Conservation (phyloP, 352 stramenopile genomes). For the Globisporangium splendens region DNA sequence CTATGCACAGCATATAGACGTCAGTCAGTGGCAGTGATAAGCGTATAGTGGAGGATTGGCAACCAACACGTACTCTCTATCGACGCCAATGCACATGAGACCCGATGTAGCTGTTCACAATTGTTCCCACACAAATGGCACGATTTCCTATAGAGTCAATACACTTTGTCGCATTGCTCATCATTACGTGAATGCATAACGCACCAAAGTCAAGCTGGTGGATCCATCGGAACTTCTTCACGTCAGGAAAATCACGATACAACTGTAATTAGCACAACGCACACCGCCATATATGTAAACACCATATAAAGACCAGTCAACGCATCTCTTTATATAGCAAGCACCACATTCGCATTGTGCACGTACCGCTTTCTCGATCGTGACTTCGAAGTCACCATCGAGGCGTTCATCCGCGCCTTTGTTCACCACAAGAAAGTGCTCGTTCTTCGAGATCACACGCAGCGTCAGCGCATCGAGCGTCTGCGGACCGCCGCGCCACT, state of each 20-base stretch:
- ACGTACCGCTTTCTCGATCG: constrained; percentile 83
- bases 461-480: constrained; percentile 52
- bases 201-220: constrained; percentile 86
- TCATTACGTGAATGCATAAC: too few relatives aligned
- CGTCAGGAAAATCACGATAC: constrained; percentile 63
- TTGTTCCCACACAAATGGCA: too few relatives aligned
- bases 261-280: constrained; percentile 28
- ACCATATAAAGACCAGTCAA: not conserved
- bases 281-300: not conserved
- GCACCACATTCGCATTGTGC: not conserved
- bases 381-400: constrained; percentile 85
- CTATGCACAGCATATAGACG: constrained; percentile 21
- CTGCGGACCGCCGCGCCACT: constrained; percentile 49
- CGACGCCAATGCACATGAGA: constrained; percentile 76
- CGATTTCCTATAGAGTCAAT: too few relatives aligned
- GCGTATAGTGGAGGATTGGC: too few relatives aligned
- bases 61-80: constrained; percentile 46
- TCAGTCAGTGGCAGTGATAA: not conserved
- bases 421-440: constrained; percentile 74
- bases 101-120: constrained; percentile 53
- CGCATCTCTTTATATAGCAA: not conserved
- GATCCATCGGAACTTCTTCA: constrained; percentile 85
- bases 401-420: constrained; percentile 82
- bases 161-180: too few relatives aligned
- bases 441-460: constrained; percentile 38